Evolutionary conservation across 2,329 filamentous ascomycete species (phyloP).

Genomic region (Zymoseptoria passerinii): DNA sequence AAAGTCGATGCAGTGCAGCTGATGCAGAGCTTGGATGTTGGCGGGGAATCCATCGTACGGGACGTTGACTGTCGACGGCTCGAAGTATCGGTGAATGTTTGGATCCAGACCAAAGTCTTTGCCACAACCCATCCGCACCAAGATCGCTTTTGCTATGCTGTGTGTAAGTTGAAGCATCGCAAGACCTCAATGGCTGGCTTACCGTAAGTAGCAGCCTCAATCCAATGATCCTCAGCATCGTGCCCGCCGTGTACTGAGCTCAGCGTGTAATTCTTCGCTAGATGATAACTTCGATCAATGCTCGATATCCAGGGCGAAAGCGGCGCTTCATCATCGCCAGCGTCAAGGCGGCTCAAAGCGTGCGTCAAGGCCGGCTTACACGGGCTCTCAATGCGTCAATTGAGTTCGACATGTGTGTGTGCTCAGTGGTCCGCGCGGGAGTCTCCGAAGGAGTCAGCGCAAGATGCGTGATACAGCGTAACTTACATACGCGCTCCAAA

Average conservation of each 20-base stretch:
- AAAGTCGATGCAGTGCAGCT: slow-evolving; percentile 3
- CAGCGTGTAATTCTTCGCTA: no score
- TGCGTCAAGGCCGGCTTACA: no score
- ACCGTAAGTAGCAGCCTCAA: no score
- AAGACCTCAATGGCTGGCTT: background rate
- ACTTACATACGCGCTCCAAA: no score
- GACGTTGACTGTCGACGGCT: background rate
- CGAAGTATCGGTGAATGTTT: background rate
- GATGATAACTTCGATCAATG: background rate
- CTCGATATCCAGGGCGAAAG: background rate
- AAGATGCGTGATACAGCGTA: no score
- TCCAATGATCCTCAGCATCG: no score
- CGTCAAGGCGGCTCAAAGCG: background rate
- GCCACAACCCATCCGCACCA: background rate
- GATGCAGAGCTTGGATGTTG: background rate
- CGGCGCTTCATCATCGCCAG: background rate
- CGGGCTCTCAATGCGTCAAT: no score
- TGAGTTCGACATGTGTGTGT: no score
- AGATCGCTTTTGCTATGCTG: background rate
- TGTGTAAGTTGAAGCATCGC: background rate
- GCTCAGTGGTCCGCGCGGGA: no score
- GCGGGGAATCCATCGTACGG: background rate
- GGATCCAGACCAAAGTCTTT: background rate
- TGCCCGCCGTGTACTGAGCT: no score
- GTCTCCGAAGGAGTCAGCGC: no score